Conservation (phyloP, 371 early-diverging fungal genomes). For the Mortierella sp. region DNA sequence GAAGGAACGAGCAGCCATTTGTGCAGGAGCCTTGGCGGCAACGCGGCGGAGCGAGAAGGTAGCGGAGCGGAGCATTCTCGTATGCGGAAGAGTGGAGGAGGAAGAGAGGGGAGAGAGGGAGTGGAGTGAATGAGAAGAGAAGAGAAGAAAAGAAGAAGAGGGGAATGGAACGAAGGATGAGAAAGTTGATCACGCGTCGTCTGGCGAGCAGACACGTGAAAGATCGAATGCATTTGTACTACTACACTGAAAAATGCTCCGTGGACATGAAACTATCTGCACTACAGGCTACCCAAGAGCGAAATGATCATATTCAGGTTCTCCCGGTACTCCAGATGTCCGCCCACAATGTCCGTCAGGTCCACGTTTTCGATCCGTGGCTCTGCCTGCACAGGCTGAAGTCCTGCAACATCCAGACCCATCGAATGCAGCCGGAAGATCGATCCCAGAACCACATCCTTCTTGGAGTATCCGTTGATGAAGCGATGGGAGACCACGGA, state of each 20-base stretch:
- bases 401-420: slow-evolving; percentile 83
- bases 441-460: slow-evolving; percentile 92
- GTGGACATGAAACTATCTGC: no score
- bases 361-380: slow-evolving; percentile 82
- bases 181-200: not conserved
- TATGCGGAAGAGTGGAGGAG: not conserved
- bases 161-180: not conserved
- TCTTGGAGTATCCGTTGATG: slow-evolving; percentile 87
- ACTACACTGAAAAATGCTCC: no score
- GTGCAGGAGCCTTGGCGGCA: slow-evolving; percentile 25
- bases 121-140: slow-evolving; percentile 4
- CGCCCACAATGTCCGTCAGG: slow-evolving; percentile 78
- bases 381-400: slow-evolving; percentile 69
- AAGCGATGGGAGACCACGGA: slow-evolving; percentile 87
- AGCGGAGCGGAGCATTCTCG: slow-evolving; percentile 42
- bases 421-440: slow-evolving; percentile 75
- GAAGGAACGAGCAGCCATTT: slow-evolving; percentile 48
- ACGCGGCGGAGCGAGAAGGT: slow-evolving; percentile 40
- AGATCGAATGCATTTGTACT: no score
- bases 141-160: not conserved
- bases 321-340: slow-evolving; percentile 85
- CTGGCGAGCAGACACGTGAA: slow-evolving; percentile 3
- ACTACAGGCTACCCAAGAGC: slow-evolving; percentile 33
- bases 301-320: slow-evolving; percentile 50
- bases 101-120: not conserved